phyloP scores from a whole-genome alignment of 306 rosid species.

The Gastrolobium bilobum region DNA sequence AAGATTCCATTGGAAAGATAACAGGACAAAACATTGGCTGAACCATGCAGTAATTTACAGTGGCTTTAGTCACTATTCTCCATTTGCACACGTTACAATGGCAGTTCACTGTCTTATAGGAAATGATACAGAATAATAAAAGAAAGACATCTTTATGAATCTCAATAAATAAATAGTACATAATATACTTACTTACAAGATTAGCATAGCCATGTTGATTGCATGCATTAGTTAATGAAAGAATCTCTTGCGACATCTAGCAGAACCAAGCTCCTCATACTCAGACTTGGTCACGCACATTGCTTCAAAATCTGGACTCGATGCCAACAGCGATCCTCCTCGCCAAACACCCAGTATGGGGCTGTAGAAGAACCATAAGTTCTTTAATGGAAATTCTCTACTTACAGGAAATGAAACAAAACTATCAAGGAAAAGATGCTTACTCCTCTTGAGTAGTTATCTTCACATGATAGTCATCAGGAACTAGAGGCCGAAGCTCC shows the following conservation, averaged over 20 bases:
- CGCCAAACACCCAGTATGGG: constrained; percentile 92
- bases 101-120: constrained; percentile 2
- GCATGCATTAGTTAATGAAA: constrained; percentile 60
- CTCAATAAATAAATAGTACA: constrained; percentile 20
- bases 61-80: constrained; percentile 3
- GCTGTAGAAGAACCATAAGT: constrained; percentile 57
- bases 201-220: constrained; percentile 2
- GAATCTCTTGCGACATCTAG: constrained; percentile 91
- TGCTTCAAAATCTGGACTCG: constrained; percentile 91
- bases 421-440: constrained; percentile 24
- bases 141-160: neutral
- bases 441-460: constrained; percentile 92
- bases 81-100: constrained; percentile 11
- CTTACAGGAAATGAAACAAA: constrained; percentile 35
- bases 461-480: constrained; percentile 87
- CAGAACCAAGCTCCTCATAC: constrained; percentile 98
- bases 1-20: constrained; percentile 1
- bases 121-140: constrained; percentile 4
- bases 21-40: constrained; percentile 13
- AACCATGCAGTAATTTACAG: constrained; percentile 15
- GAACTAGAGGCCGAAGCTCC: constrained; percentile 96
- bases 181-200: constrained; percentile 31
- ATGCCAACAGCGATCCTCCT: constrained; percentile 90
- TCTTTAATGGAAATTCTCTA: constrained; percentile 21
- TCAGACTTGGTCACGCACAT: constrained; percentile 97